Percentiles rank a stretch among this genome's conserved stretches.
phyloP scores from a whole-genome alignment of 2,329 filamentous ascomycete species.

The Claviceps fusiformis region DNA sequence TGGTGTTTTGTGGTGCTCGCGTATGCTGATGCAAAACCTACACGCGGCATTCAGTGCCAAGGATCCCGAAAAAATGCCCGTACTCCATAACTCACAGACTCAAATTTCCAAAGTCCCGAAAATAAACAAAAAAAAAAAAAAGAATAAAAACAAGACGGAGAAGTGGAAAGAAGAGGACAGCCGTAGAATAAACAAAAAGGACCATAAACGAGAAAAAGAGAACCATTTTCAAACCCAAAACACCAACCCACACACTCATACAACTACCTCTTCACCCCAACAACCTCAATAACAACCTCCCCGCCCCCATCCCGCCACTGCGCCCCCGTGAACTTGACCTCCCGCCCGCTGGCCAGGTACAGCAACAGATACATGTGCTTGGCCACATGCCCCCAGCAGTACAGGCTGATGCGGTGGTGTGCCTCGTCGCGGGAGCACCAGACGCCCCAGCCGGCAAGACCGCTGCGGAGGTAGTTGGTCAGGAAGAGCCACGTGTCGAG shows the following conservation, averaged over 20 bases:
- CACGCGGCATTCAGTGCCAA: too few species aligned
- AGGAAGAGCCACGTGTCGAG: slow-evolving; percentile 49
- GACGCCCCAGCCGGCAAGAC: slow-evolving; percentile 53
- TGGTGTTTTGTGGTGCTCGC: too few species aligned
- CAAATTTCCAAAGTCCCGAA: too few species aligned
- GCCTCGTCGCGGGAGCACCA: slow-evolving; percentile 35
- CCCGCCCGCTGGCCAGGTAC: slow-evolving; percentile 55
- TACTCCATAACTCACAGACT: too few species aligned
- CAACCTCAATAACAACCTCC: slow-evolving; percentile 31
- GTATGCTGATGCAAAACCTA: too few species aligned
- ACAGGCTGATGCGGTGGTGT: slow-evolving; percentile 44
- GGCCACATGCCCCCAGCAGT: slow-evolving; percentile 64
- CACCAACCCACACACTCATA: background rate
- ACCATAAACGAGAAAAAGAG: background rate
- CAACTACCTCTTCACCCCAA: background rate
- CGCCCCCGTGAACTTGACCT: slow-evolving; percentile 41
- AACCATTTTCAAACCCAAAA: background rate
- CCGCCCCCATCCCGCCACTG: slow-evolving; percentile 56
- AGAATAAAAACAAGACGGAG: background rate
- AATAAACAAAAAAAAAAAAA: background rate
- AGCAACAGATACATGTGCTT: slow-evolving; percentile 63
- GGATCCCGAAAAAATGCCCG: too few species aligned
- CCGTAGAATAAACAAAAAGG: background rate
- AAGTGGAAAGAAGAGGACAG: background rate
- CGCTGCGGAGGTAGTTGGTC: slow-evolving; percentile 42